Conservation (phyloP, 2,329 filamentous ascomycete genomes). For the Fusarium annulatum region DNA sequence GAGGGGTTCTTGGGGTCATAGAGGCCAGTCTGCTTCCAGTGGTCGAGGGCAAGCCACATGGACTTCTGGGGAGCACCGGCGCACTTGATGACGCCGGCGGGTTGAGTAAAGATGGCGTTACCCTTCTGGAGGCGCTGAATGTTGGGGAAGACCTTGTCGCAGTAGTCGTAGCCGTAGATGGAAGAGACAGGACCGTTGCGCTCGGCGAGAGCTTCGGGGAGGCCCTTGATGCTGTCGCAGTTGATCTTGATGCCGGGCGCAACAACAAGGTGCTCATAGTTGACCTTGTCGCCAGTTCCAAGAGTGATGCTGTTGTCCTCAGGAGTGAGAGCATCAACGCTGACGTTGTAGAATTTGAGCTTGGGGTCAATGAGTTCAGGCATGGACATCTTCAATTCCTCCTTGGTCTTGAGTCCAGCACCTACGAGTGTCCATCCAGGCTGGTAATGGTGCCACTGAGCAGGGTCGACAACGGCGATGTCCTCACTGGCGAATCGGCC, state of each 20-base stretch:
- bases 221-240: conserved; percentile 62
- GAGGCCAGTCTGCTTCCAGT: conserved; percentile 65
- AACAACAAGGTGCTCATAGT: conserved; percentile 74
- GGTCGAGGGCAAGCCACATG: conserved; percentile 70
- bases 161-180: conserved; percentile 67
- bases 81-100: conserved; percentile 68
- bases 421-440: conserved; percentile 77
- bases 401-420: conserved; percentile 71
- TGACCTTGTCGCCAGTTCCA: conserved; percentile 64
- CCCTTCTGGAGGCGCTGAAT: conserved; percentile 62
- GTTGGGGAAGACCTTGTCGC: conserved; percentile 63
- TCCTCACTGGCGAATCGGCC: conserved; percentile 68
- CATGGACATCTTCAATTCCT: conserved; percentile 65
- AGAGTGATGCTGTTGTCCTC: conserved; percentile 68
- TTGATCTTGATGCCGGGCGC: conserved; percentile 67
- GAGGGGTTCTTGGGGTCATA: conserved; percentile 57
- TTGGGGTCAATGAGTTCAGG: conserved; percentile 66
- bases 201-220: conserved; percentile 66
- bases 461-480: conserved; percentile 73
- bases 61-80: conserved; percentile 71
- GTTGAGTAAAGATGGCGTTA: conserved; percentile 69
- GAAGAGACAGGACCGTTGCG: conserved; percentile 61
- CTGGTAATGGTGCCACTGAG: conserved; percentile 74
- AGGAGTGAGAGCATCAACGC: conserved; percentile 63
- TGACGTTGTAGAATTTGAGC: conserved; percentile 68